Percentiles rank a stretch among this genome's conserved stretches.
phyloP scores from a whole-genome alignment of 805 yeast genomes.

The Myxozyma monticola region DNA sequence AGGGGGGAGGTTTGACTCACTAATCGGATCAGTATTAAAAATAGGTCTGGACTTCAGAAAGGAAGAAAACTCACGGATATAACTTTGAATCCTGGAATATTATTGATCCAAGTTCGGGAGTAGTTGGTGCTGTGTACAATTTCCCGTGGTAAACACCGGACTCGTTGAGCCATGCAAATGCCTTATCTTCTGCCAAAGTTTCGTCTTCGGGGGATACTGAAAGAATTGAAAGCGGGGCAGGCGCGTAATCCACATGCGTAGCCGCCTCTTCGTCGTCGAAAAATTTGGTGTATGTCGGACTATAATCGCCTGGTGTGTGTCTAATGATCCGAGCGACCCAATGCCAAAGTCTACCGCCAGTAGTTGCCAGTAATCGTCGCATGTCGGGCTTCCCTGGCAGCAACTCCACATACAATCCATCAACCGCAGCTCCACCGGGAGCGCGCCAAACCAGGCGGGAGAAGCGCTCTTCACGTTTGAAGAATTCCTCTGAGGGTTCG shows the following conservation, averaged over 20 bases:
- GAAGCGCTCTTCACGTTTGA: slow-evolving; percentile 45
- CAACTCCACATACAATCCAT: slow-evolving; percentile 29
- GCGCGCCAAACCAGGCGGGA: slow-evolving; percentile 47
- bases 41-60: not conserved
- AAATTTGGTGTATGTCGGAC: slow-evolving; percentile 36
- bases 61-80: slow-evolving; percentile 18
- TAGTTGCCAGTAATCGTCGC: slow-evolving; percentile 21
- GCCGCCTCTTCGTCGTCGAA: slow-evolving; percentile 34
- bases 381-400: slow-evolving; percentile 30
- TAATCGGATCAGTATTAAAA: not conserved
- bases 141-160: slow-evolving; percentile 50
- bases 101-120: slow-evolving; percentile 23
- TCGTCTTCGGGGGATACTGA: slow-evolving; percentile 31
- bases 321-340: slow-evolving; percentile 27
- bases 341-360: slow-evolving; percentile 29
- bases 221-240: slow-evolving; percentile 14
- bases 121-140: slow-evolving; percentile 32
- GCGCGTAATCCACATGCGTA: slow-evolving; percentile 22
- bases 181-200: slow-evolving; percentile 23
- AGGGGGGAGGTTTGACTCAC: slow-evolving; percentile 26
- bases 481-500: slow-evolving; percentile 49
- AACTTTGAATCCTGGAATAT: slow-evolving; percentile 43
- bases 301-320: slow-evolving; percentile 30
- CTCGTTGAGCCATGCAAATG: slow-evolving; percentile 51
- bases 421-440: slow-evolving; percentile 34